Conservation (phyloP, 495 filamentous ascomycete species). For the Xanthoparmelia taractica region DNA sequence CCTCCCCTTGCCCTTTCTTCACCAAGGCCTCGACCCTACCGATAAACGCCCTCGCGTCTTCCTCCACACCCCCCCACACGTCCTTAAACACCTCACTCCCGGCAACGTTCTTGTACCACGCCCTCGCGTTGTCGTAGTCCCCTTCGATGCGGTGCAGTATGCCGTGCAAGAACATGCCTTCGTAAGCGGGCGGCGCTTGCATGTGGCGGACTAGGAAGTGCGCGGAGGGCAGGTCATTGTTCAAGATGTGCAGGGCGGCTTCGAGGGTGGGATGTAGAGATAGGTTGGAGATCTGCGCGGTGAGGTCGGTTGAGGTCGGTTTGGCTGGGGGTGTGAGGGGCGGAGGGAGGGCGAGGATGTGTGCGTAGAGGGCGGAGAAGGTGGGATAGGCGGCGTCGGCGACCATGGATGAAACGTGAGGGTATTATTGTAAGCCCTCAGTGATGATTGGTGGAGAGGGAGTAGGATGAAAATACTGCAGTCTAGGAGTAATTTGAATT, state of each 20-base stretch:
- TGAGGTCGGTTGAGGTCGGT: conserved; percentile 25
- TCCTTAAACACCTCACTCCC: conserved; percentile 28
- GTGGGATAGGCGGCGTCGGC: conserved; percentile 7
- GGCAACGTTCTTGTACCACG: conserved; percentile 37
- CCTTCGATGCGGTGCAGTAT: conserved; percentile 42
- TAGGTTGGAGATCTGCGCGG: conserved; percentile 31
- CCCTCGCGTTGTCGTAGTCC: conserved; percentile 37
- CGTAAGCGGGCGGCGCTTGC: conserved; percentile 37
- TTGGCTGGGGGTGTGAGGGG: conserved; percentile 27
- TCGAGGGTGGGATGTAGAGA: conserved; percentile 41
- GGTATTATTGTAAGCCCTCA: not conserved
- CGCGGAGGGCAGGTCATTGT: conserved; percentile 38
- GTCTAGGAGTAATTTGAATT: not conserved
- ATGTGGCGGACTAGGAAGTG: conserved; percentile 45
- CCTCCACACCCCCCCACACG: conserved; percentile 25
- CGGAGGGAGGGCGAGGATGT: conserved; percentile 23
- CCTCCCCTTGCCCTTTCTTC: conserved; percentile 25
- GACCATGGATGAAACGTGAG: not conserved
- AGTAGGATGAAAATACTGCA: too few species aligned
- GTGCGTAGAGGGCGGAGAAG: conserved; percentile 24
- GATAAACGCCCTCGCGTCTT: conserved; percentile 24
- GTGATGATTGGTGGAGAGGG: not conserved
- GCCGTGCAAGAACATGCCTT: conserved; percentile 41
- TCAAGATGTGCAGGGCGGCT: conserved; percentile 40
- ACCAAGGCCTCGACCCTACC: conserved; percentile 26